A percentile compares a stretch with the other conserved stretches of the same genome.
phyloP scores from a whole-genome alignment of 148 eudicot species.

The Amaranthus palmeri region DNA sequence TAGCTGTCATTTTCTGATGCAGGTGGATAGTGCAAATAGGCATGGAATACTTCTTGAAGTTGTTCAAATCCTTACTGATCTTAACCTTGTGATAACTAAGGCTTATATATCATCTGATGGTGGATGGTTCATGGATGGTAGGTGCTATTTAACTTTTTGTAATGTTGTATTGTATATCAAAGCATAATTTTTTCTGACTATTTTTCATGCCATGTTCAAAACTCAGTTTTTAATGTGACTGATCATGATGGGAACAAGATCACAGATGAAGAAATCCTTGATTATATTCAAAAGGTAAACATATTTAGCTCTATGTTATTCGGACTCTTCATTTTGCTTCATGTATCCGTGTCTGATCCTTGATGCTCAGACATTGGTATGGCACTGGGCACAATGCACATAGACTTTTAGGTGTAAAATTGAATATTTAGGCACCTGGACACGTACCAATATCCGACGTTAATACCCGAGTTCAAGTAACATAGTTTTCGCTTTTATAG shows the following conservation, averaged over 20 bases:
- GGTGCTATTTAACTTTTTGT: not conserved
- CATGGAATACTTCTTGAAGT: constrained; percentile 87
- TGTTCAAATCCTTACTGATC: constrained; percentile 92
- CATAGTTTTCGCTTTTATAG: no score
- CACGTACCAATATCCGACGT: no score
- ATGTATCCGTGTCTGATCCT: no score
- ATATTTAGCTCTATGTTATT: not conserved
- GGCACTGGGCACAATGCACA: no score
- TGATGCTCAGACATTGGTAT: no score
- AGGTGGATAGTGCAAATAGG: constrained; percentile 92
- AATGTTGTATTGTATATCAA: not conserved
- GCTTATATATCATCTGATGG: constrained; percentile 99
- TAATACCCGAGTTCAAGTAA: no score
- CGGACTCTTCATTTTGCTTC: not conserved
- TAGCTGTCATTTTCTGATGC: constrained; percentile 18
- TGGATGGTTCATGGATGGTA: constrained; percentile 97
- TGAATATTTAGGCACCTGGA: no score
- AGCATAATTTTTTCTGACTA: not conserved
- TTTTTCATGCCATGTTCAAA: constrained; percentile 1
- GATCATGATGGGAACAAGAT: constrained; percentile 87
- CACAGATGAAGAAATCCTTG: constrained; percentile 71
- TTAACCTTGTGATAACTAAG: constrained; percentile 65
- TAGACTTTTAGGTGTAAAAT: no score
- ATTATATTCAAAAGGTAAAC: constrained; percentile 64
- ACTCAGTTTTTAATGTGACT: constrained; percentile 84